Conservation (phyloP, 1,284 basidiomycete species). For the Stygiomarasmius scandens region DNA sequence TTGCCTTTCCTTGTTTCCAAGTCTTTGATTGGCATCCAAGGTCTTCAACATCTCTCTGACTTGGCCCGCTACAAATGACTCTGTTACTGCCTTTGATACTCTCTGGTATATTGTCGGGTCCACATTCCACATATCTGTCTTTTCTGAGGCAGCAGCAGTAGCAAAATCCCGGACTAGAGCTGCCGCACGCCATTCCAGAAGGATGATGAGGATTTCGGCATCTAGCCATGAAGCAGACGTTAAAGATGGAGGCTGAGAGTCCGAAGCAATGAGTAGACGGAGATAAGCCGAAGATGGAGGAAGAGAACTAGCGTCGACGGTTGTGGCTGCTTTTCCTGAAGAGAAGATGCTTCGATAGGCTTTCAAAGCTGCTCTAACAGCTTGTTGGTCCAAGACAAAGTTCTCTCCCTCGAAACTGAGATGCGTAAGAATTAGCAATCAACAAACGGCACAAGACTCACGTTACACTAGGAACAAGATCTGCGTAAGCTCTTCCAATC, state of each 20-base stretch:
- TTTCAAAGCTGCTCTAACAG: conserved; percentile 71
- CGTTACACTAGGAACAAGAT: conserved; percentile 69
- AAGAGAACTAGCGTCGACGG: conserved; percentile 9
- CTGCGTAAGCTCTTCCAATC: conserved; percentile 65
- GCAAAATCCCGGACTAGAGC: conserved; percentile 55
- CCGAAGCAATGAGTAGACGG: conserved; percentile 41
- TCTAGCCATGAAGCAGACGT: conserved; percentile 38
- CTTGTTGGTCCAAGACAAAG: conserved; percentile 74
- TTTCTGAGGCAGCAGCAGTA: conserved; percentile 24
- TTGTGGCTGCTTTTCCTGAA: not conserved
- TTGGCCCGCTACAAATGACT: conserved; percentile 64
- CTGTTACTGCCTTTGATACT: conserved; percentile 64
- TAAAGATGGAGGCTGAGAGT: conserved; percentile 19
- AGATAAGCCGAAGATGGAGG: conserved; percentile 54
- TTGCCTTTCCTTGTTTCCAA: conserved; percentile 33
- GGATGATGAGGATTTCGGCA: conserved; percentile 39
- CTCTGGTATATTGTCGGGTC: conserved; percentile 61
- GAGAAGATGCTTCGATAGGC: conserved; percentile 43
- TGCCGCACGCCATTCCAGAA: conserved; percentile 68
- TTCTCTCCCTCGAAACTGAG: conserved; percentile 77
- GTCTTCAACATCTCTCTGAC: conserved; percentile 50
- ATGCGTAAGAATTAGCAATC: conserved; percentile 1
- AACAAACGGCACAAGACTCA: conserved; percentile 31
- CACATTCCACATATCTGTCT: conserved; percentile 22
- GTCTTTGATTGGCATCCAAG: conserved; percentile 20